A percentile compares a stretch with the other conserved stretches of the same genome.
Evolutionary conservation across 148 eudicot genomes (phyloP).

Genomic region (Pharnaceum exiguum): DNA sequence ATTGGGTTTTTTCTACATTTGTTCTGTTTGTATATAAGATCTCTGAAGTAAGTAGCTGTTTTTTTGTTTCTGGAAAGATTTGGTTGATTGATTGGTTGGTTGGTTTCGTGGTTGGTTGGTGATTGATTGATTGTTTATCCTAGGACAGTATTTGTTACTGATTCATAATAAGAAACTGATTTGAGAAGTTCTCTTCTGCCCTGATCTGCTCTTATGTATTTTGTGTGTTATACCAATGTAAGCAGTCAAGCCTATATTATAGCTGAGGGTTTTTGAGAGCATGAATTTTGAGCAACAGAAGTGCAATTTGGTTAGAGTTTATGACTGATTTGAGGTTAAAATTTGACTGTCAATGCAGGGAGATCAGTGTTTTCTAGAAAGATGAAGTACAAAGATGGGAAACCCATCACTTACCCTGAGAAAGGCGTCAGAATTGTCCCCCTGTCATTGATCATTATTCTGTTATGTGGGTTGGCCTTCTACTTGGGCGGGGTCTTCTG

Average conservation of each 20-base stretch:
- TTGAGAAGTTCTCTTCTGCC: no score
- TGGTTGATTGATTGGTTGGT: no score
- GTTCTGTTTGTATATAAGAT: not conserved
- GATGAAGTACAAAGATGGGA: conserved; percentile 78
- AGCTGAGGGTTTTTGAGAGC: no score
- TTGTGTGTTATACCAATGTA: no score
- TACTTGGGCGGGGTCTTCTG: conserved; percentile 81
- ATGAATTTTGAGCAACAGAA: not conserved
- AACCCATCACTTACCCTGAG: conserved; percentile 41
- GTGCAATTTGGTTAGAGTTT: not conserved
- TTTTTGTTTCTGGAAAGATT: no score
- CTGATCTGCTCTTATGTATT: no score
- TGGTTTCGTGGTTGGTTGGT: no score
- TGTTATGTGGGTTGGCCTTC: conserved; percentile 80
- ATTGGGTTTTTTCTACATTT: not conserved
- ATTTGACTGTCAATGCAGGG: conserved; percentile 40
- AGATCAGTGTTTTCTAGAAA: conserved; percentile 17
- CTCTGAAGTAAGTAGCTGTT: no score
- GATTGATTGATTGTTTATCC: no score
- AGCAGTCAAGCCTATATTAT: no score
- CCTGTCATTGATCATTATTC: conserved; percentile 39
- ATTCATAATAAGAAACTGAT: no score
- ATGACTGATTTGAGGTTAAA: not conserved
- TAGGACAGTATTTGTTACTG: no score
- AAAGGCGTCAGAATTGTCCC: conserved; percentile 51